Percentiles rank a stretch among this genome's conserved stretches.
Conservation (phyloP, 2,329 filamentous ascomycete genomes). For the Penicillium sp. region DNA sequence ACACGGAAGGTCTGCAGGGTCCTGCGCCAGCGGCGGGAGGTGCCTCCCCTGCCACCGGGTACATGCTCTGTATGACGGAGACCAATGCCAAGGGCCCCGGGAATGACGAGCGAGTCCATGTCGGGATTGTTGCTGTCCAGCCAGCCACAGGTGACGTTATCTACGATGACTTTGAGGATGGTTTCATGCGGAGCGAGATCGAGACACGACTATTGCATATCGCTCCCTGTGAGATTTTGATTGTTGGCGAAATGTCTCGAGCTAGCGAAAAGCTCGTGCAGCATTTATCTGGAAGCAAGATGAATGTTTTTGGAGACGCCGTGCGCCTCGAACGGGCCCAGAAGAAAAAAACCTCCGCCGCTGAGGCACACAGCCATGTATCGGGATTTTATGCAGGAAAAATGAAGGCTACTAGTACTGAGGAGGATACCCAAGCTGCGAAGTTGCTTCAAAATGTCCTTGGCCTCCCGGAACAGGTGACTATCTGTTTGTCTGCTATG, state of each 20-base stretch:
- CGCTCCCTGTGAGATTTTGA: slow-evolving; percentile 89
- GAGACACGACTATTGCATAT: slow-evolving; percentile 95
- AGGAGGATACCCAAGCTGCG: slow-evolving; percentile 57
- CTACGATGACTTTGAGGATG: slow-evolving; percentile 93
- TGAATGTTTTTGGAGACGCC: slow-evolving; percentile 88
- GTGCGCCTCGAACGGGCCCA: slow-evolving; percentile 79
- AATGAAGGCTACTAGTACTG: slow-evolving; percentile 60
- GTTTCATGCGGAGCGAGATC: slow-evolving; percentile 95
- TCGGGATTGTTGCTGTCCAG: slow-evolving; percentile 91
- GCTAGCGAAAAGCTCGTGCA: slow-evolving; percentile 89
- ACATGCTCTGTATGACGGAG: slow-evolving; percentile 90
- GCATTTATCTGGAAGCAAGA: slow-evolving; percentile 84
- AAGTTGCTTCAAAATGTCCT: slow-evolving; percentile 82
- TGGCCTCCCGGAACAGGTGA: slow-evolving; percentile 79
- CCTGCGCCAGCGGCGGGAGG: slow-evolving; percentile 57
- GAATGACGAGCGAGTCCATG: slow-evolving; percentile 88
- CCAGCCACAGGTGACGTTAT: slow-evolving; percentile 94
- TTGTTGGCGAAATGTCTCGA: slow-evolving; percentile 86
- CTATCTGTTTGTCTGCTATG: slow-evolving; percentile 92
- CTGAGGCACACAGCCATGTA: slow-evolving; percentile 83
- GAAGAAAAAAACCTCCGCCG: slow-evolving; percentile 76
- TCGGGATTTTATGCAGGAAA: slow-evolving; percentile 90
- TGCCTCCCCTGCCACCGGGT: slow-evolving; percentile 66
- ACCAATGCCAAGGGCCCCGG: slow-evolving; percentile 74
- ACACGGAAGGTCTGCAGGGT: slow-evolving; percentile 74